Evolutionary conservation across 768 basidiomycete genomes (phyloP), one percentile per base, ranked within the genome.

Genomic region (Porphyrellus cyaneotinctus): DNA sequence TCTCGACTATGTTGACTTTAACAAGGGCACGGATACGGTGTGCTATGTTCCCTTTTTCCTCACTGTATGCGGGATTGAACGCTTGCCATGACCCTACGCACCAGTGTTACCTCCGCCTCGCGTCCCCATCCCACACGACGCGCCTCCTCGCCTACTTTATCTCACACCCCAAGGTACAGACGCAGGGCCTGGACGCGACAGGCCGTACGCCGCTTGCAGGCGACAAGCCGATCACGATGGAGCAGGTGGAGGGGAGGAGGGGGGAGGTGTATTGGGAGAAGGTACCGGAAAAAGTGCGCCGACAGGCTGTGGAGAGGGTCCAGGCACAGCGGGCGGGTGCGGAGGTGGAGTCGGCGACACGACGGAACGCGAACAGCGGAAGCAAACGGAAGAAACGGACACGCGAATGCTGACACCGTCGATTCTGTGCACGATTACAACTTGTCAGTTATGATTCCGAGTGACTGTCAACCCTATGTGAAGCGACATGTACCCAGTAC

Each of bases 231-330:
- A 74, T 89, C 14, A 22, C 47, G 17, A 60, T 80, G 38, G 88
- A 89, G 61, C 39, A 83, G 15, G 81, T 91, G 0, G 62, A 67
- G 4, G 89, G 87, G 4, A 81, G 71, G 64, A 74, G 77, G 52
- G 89, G 90, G 58, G 80, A 78, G 52, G 49, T 91, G 33, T 91
- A 91, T 60, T 91, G 89, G 90, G 78, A 83, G 49, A 84, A 84
- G 54, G 82, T 91, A 0, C 90, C 90, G 0, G 82, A 85, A 61
- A 89, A 86, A 63, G 75, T 90, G 23, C 73, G 83, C 15, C 66
- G 70, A 43, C 77, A 81, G 58, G 88, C 89, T 0, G 78, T 88
- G 36, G 74, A 74, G 38, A 80, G 74, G 62, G 77, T 75, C 24
- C 47, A 54, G 11, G 52, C 39, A 8, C 51, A 56, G 23, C 31